phyloP scores from a whole-genome alignment of 345 rosid genomes.

The Boechera retrofracta region DNA sequence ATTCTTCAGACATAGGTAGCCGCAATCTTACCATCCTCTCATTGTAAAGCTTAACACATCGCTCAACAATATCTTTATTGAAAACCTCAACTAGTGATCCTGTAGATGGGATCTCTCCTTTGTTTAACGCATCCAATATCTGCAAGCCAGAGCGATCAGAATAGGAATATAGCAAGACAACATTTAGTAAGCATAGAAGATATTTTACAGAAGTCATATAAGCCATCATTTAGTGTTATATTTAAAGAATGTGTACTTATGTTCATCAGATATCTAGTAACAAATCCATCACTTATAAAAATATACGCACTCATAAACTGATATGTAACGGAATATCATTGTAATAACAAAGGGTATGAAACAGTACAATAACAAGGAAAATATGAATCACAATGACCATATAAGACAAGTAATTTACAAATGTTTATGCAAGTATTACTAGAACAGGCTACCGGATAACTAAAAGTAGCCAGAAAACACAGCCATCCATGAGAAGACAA shows the following conservation, averaged over 20 bases:
- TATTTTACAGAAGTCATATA: background rate
- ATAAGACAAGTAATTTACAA: background rate
- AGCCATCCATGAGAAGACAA: constrained; percentile 14
- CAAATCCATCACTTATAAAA: background rate
- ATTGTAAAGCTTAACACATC: constrained; percentile 80
- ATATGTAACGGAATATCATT: background rate
- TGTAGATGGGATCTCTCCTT: constrained; percentile 99
- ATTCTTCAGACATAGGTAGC: constrained; percentile 72
- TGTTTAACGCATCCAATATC: constrained; percentile 97
- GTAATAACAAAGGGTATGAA: background rate
- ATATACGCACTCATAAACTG: background rate
- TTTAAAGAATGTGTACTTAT: background rate
- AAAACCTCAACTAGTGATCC: constrained; percentile 98
- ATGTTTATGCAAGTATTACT: background rate
- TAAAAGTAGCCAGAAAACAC: background rate
- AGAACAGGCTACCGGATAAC: background rate
- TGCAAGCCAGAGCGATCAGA: constrained; percentile 48
- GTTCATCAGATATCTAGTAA: background rate
- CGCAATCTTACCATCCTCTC: constrained; percentile 63
- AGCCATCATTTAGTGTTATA: background rate
- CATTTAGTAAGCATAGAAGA: background rate
- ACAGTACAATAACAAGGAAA: background rate
- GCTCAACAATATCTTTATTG: constrained; percentile 88
- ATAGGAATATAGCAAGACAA: constrained; percentile 5
- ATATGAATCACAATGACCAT: constrained; percentile 11